Evolutionary conservation across 1,139 yeast species (phyloP).

Genomic region (Torulaspora pretoriensis): DNA sequence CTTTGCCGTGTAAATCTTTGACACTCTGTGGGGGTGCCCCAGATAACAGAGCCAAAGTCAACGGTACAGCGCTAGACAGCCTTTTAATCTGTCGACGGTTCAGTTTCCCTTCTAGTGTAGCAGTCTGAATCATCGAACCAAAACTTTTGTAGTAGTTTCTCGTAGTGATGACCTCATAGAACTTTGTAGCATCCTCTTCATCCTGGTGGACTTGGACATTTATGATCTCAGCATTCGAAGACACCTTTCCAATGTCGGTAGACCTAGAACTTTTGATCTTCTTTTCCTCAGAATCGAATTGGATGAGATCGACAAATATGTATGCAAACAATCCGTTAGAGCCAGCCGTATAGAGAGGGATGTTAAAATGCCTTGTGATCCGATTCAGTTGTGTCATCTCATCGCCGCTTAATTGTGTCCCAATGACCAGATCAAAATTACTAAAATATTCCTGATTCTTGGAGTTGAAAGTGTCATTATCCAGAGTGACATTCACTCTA

Average conservation of each 20-base stretch:
- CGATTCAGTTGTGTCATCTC: conserved; percentile 48
- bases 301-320: conserved; percentile 71
- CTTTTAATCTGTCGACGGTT: conserved; percentile 55
- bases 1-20: conserved; percentile 36
- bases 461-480: conserved; percentile 37
- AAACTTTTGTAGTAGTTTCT: conserved; percentile 50
- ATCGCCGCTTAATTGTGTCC: conserved; percentile 53
- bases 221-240: conserved; percentile 48
- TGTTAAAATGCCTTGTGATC: conserved; percentile 49
- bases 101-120: conserved; percentile 42
- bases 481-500: conserved; percentile 53
- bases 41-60: conserved; percentile 53
- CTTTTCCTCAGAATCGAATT: conserved; percentile 51
- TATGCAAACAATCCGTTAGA: conserved; percentile 81
- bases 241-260: conserved; percentile 47
- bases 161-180: conserved; percentile 52
- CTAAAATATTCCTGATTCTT: conserved; percentile 44
- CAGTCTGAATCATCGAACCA: conserved; percentile 38
- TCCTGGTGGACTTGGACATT: conserved; percentile 40
- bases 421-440: conserved; percentile 69
- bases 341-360: conserved; percentile 67
- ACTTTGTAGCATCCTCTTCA: conserved; percentile 41
- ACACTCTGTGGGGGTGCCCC: conserved; percentile 7
- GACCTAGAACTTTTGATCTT: conserved; percentile 46
- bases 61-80: conserved; percentile 58